Percentiles rank a stretch among this genome's conserved stretches.
These are phyloP conservation scores for Lyophyllum atratum DNA, from an alignment of 768 basidiomycete species.

Conservation along the genomic window DNA sequence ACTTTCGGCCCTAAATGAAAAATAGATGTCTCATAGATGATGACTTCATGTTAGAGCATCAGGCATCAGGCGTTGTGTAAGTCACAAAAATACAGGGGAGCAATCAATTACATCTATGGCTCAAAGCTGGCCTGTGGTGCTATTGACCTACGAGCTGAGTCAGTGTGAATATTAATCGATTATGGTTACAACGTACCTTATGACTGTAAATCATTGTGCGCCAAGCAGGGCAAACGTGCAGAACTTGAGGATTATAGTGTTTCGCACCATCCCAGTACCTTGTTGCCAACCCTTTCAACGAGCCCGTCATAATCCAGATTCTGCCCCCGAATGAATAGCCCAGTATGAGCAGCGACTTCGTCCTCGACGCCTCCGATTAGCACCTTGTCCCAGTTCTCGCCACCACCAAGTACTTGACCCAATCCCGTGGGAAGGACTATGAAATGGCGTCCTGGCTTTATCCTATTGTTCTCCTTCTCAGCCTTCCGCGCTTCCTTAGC, in stretches of 20 bases:
- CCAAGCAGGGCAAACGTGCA: too few species aligned
- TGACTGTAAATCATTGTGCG: too few species aligned
- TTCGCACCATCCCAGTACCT: constrained; percentile 46
- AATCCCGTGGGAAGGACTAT: constrained; percentile 52
- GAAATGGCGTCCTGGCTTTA: constrained; percentile 44
- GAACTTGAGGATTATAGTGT: background rate
- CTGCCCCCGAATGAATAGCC: constrained; percentile 49
- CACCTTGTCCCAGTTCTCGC: constrained; percentile 52
- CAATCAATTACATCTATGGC: too few species aligned
- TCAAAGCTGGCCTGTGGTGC: too few species aligned
- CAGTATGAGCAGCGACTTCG: constrained; percentile 59
- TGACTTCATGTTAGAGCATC: too few species aligned
- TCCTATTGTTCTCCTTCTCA: constrained; percentile 25
- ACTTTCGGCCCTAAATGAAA: too few species aligned
- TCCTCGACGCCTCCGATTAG: constrained; percentile 51
- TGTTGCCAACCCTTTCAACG: constrained; percentile 43
- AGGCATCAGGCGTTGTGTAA: too few species aligned
- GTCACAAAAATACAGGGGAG: too few species aligned
- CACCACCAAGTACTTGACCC: constrained; percentile 40
- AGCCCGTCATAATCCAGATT: constrained; percentile 55
- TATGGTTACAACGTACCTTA: too few species aligned
- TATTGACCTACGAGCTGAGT: too few species aligned
- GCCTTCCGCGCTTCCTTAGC: constrained; percentile 18
- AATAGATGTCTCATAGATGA: too few species aligned
- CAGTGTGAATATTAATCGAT: too few species aligned